A percentile compares a stretch with the other conserved stretches of the same genome.
phyloP scores from a whole-genome alignment of 768 basidiomycete species.

The Leccinellum rugosiceps region DNA sequence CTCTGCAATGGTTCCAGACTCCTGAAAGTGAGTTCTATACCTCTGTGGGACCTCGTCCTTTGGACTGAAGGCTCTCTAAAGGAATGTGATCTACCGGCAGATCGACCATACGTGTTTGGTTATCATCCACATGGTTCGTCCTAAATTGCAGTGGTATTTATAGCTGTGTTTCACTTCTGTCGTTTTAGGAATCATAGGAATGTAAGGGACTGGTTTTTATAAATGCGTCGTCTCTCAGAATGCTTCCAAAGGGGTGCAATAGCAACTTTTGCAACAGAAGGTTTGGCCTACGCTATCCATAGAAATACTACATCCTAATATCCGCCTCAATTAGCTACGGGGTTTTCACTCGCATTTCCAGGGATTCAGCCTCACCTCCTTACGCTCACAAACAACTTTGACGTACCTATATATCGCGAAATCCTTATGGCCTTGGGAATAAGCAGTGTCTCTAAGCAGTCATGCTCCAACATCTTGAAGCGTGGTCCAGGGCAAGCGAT shows the following conservation, averaged over 20 bases:
- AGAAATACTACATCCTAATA: background rate
- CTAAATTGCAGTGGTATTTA: background rate
- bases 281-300: constrained; percentile 34
- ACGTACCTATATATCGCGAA: constrained; percentile 91
- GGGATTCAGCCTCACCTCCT: constrained; percentile 92
- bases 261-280: constrained; percentile 95
- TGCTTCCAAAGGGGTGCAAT: constrained; percentile 71
- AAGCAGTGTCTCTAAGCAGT: constrained; percentile 86
- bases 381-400: constrained; percentile 87
- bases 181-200: constrained; percentile 86
- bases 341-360: constrained; percentile 86
- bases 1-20: constrained; percentile 4
- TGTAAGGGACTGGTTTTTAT: constrained; percentile 51
- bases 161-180: constrained; percentile 1
- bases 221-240: background rate
- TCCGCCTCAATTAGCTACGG: constrained; percentile 57
- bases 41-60: background rate
- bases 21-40: constrained; percentile 34
- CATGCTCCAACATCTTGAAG: constrained; percentile 83
- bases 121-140: constrained; percentile 93
- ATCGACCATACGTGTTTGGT: constrained; percentile 93
- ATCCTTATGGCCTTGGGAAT: constrained; percentile 84
- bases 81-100: constrained; percentile 89
- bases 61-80: background rate
- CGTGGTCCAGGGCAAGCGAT: constrained; percentile 66